These are phyloP conservation scores for Globisporangium acanthophoron DNA, from an alignment of 352 stramenopile species.

Conservation along the genomic window DNA sequence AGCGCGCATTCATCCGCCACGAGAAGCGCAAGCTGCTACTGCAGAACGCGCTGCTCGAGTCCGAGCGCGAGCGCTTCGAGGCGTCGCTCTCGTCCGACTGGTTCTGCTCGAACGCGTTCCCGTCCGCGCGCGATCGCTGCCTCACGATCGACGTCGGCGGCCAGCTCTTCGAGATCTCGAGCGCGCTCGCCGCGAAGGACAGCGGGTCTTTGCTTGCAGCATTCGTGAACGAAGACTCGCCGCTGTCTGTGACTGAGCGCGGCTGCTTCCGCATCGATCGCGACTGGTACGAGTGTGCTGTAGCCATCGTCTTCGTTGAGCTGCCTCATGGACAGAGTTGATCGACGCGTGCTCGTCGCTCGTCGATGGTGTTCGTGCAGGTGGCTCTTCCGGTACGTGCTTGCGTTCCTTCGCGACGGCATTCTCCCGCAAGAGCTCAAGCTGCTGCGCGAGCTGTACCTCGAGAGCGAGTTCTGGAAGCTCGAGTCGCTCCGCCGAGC, in stretches of 20 bases:
- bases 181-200: slow-evolving; percentile 45
- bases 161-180: slow-evolving; percentile 68
- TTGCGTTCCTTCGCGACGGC: slow-evolving; percentile 77
- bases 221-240: slow-evolving; percentile 57
- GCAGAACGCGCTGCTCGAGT: slow-evolving; percentile 65
- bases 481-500: slow-evolving; percentile 68
- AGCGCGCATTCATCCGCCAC: slow-evolving; percentile 73
- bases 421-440: slow-evolving; percentile 62
- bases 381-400: slow-evolving; percentile 70
- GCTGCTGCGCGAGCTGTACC: slow-evolving; percentile 59
- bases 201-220: slow-evolving; percentile 55
- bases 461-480: slow-evolving; percentile 82
- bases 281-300: slow-evolving; percentile 33
- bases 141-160: slow-evolving; percentile 66
- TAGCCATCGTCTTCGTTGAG: background rate
- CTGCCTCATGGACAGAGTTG: background rate
- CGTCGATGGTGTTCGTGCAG: slow-evolving; percentile 13
- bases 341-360: background rate
- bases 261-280: slow-evolving; percentile 73
- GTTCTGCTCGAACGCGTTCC: slow-evolving; percentile 63
- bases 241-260: slow-evolving; percentile 44
- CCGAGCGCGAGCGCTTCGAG: slow-evolving; percentile 67
- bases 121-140: slow-evolving; percentile 30
- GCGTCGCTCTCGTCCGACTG: slow-evolving; percentile 66
- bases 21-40: slow-evolving; percentile 75